A percentile compares a stretch with the other conserved stretches of the same genome.
Conservation (phyloP, 176 grass and related monocot genomes). For the Triticum urartu region DNA sequence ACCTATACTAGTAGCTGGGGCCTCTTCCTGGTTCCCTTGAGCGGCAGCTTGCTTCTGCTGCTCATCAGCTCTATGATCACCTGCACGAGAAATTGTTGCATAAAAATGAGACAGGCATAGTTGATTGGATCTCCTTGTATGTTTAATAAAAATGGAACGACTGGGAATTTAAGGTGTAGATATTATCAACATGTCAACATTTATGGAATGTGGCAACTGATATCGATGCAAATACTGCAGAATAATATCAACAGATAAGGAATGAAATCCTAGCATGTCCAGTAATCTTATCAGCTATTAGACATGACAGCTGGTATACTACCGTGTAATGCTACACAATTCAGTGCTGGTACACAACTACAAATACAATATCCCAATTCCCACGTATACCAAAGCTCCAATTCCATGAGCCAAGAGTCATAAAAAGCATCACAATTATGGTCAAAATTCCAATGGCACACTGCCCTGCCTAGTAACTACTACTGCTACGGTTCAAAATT, state of each 20-base stretch:
- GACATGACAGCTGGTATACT: not conserved
- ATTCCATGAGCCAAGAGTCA: not conserved
- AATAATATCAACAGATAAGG: not conserved
- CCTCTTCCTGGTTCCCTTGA: slow-evolving; percentile 35
- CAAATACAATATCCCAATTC: not conserved
- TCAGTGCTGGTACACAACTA: not conserved
- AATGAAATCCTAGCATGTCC: not conserved
- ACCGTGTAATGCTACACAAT: not conserved
- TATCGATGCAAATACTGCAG: not conserved
- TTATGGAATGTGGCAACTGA: not conserved
- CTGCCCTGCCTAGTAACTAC: not conserved
- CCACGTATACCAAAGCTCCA: not conserved
- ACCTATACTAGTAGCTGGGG: slow-evolving; percentile 37
- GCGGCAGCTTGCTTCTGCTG: slow-evolving; percentile 33
- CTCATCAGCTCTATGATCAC: slow-evolving; percentile 32
- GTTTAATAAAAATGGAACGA: not conserved
- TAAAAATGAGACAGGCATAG: not conserved
- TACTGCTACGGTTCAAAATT: not conserved
- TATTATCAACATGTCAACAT: not conserved
- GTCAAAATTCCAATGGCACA: not conserved
- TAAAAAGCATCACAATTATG: not conserved
- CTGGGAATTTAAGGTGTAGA: not conserved
- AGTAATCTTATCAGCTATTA: not conserved
- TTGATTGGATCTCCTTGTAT: not conserved
- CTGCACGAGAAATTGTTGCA: slow-evolving; percentile 12